These are phyloP conservation scores for Jaminaea rosea DNA, from an alignment of 1,284 basidiomycete species.

Conservation along the genomic window DNA sequence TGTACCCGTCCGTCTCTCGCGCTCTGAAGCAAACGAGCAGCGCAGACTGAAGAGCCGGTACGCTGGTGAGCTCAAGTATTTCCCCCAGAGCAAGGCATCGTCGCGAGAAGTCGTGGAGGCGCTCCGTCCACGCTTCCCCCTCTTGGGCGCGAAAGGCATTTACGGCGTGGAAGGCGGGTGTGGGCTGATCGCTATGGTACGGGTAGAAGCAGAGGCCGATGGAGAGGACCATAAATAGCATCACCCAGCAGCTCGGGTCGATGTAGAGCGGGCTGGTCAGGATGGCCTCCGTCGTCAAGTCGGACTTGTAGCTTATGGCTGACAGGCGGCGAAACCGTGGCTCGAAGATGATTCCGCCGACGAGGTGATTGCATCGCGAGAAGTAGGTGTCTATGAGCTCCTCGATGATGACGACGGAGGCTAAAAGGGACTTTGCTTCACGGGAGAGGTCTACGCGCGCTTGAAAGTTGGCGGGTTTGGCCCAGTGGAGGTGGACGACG, in stretches of 20 bases:
- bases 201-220: slow-evolving; percentile 35
- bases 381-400: slow-evolving; percentile 1
- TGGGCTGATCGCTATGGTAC: slow-evolving; percentile 14
- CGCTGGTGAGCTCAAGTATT: slow-evolving; percentile 15
- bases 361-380: slow-evolving; percentile 16
- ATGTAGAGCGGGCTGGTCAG: slow-evolving; percentile 13
- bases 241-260: slow-evolving; percentile 19
- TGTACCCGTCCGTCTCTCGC: slow-evolving; percentile 15
- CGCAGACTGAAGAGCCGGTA: slow-evolving; percentile 26
- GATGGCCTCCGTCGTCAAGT: slow-evolving; percentile 20
- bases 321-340: slow-evolving; percentile 8
- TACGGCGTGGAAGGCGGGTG: slow-evolving; percentile 19
- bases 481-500: slow-evolving; percentile 8
- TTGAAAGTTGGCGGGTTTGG: slow-evolving; percentile 5
- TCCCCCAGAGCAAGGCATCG: slow-evolving; percentile 17
- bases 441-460: slow-evolving; percentile 19
- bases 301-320: neutral
- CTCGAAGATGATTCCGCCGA: slow-evolving; percentile 27
- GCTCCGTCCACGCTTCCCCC: slow-evolving; percentile 13
- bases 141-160: slow-evolving; percentile 14
- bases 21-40: slow-evolving; percentile 28
- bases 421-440: slow-evolving; percentile 11
- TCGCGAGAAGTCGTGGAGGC: slow-evolving; percentile 24
- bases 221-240: slow-evolving; percentile 26
- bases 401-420: slow-evolving; percentile 7